Evolutionary conservation across 768 basidiomycete species (phyloP).

Genomic region (Gloeophyllum trabeum): DNA sequence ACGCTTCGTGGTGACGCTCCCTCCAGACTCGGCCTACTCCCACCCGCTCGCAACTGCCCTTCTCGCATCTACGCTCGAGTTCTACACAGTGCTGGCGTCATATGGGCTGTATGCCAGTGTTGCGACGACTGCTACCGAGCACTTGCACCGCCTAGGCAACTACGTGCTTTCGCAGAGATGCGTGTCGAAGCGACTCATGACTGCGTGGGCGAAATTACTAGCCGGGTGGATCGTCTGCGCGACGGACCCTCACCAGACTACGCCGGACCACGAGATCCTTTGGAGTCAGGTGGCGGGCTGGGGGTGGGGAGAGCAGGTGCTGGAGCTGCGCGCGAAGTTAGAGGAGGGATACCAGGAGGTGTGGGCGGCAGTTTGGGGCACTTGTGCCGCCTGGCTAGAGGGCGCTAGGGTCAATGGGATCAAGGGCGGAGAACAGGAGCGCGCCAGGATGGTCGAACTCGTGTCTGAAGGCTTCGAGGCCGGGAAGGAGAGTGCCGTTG

Average conservation of each 20-base stretch:
- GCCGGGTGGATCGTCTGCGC: conserved; percentile 75
- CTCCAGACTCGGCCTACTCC: conserved; percentile 28
- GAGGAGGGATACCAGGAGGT: conserved; percentile 15
- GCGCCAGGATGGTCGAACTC: conserved; percentile 21
- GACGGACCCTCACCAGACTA: conserved; percentile 83
- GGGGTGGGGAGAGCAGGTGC: conserved; percentile 57
- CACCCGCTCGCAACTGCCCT: conserved; percentile 29
- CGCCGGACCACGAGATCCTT: conserved; percentile 74
- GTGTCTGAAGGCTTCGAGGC: conserved; percentile 30
- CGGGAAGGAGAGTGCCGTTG: conserved; percentile 14
- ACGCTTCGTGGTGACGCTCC: conserved; percentile 56
- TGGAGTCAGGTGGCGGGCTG: conserved; percentile 84
- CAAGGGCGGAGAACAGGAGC: conserved; percentile 55
- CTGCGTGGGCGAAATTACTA: conserved; percentile 48
- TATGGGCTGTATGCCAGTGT: conserved; percentile 74
- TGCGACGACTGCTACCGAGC: conserved; percentile 47
- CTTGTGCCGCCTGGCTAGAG: conserved; percentile 61
- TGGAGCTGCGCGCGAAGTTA: conserved; percentile 25
- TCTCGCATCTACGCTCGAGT: conserved; percentile 41
- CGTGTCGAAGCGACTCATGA: conserved; percentile 22
- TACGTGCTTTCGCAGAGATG: conserved; percentile 31
- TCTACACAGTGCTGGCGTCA: conserved; percentile 55
- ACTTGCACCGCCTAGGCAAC: conserved; percentile 38
- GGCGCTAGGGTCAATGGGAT: conserved; percentile 66
- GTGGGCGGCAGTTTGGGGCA: conserved; percentile 34